A percentile compares a stretch with the other conserved stretches of the same genome.
These are phyloP conservation scores for Neurospora sp. DNA, from an alignment of 495 filamentous ascomycete genomes.

Conservation along the genomic window DNA sequence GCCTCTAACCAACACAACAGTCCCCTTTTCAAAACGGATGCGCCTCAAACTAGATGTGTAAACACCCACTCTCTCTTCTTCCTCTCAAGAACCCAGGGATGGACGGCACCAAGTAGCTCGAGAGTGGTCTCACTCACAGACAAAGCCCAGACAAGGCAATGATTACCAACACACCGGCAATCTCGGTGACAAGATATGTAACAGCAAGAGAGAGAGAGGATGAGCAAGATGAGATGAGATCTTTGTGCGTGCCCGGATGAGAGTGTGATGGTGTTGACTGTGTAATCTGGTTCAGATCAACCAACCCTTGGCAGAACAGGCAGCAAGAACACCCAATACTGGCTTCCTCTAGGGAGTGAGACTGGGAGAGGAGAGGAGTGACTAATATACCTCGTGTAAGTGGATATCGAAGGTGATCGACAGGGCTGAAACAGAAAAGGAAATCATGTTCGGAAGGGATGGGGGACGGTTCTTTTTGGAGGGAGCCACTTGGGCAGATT, in stretches of 20 bases:
- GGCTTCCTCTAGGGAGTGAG: background rate
- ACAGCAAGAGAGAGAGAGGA: background rate
- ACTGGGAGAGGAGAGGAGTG: background rate
- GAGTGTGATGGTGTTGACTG: background rate
- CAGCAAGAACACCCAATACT: background rate
- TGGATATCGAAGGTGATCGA: conserved; percentile 8
- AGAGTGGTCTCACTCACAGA: background rate
- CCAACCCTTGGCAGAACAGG: background rate
- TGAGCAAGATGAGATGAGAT: background rate
- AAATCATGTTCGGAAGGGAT: background rate
- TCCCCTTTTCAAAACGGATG: background rate
- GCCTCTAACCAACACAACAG: background rate
- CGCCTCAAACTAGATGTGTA: background rate
- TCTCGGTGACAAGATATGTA: background rate
- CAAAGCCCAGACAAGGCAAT: background rate
- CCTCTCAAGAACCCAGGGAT: background rate
- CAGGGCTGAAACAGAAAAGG: conserved; percentile 17
- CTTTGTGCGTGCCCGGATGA: background rate
- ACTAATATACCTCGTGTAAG: background rate
- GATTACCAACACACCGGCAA: background rate
- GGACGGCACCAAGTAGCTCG: background rate
- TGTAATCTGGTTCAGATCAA: background rate
- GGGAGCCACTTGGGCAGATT: background rate
- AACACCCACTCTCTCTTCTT: background rate
- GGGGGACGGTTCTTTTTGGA: background rate